Conservation (phyloP, 768 basidiomycete genomes). For the Trametes coccinea region DNA sequence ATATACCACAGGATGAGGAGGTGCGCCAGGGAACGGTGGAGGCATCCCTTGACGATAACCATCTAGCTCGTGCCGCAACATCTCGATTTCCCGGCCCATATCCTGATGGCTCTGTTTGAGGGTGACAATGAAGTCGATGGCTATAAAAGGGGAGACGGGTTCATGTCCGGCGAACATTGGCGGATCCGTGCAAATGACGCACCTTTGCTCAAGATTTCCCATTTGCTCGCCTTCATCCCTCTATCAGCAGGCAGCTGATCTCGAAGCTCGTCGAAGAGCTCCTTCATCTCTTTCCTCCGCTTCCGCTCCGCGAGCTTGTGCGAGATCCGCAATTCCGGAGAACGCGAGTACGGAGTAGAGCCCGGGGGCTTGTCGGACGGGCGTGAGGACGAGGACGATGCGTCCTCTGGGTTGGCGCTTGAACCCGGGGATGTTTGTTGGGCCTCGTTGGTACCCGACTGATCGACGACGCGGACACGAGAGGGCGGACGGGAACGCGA, state of each 20-base stretch:
- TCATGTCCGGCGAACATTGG: conserved; percentile 5
- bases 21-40: conserved; percentile 49
- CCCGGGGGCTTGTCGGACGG: conserved; percentile 46
- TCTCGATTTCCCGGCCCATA: conserved; percentile 76
- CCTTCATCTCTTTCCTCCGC: conserved; percentile 98
- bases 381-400: conserved; percentile 14
- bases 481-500: conserved; percentile 74
- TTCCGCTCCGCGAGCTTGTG: conserved; percentile 98
- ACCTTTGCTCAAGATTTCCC: conserved; percentile 99
- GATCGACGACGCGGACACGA: conserved; percentile 48
- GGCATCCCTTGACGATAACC: conserved; percentile 55
- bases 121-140: conserved; percentile 84
- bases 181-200: conserved; percentile 23
- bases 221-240: conserved; percentile 96
- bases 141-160: conserved; percentile 37
- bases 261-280: conserved; percentile 93
- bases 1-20: conserved; percentile 51
- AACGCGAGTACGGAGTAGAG: conserved; percentile 88
- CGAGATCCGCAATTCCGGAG: conserved; percentile 90
- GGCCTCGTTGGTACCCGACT: conserved; percentile 36
- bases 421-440: conserved; percentile 22
- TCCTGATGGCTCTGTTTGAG: conserved; percentile 78
- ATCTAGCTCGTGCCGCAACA: conserved; percentile 75
- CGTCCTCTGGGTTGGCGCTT: conserved; percentile 20
- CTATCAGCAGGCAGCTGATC: conserved; percentile 91